phyloP scores from a whole-genome alignment of 768 basidiomycete genomes.

The Suillus bovinus region DNA sequence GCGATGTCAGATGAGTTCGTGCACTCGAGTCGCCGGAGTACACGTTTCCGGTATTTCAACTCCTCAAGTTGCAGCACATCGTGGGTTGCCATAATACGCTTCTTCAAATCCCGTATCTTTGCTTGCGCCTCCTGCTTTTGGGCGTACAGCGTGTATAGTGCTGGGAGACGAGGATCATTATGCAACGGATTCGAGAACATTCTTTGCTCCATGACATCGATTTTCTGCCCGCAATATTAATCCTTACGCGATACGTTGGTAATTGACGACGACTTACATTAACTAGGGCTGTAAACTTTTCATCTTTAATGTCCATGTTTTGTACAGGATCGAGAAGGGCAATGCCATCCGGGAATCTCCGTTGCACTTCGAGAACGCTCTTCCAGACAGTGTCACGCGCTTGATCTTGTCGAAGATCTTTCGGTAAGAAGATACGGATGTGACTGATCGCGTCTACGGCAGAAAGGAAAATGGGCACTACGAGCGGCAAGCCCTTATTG shows the following conservation, averaged over 20 bases:
- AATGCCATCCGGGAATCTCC: conserved; percentile 86
- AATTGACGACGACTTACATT: conserved; percentile 48
- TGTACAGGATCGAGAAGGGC: conserved; percentile 86
- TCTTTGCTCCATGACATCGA: conserved; percentile 83
- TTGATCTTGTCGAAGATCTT: conserved; percentile 77
- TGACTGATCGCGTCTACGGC: conserved; percentile 87
- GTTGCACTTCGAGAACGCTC: conserved; percentile 87
- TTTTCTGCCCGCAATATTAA: conserved; percentile 61
- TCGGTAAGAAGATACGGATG: conserved; percentile 84
- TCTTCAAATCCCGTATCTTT: conserved; percentile 75
- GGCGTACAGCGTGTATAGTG: conserved; percentile 78
- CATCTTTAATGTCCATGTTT: conserved; percentile 96
- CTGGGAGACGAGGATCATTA: conserved; percentile 73
- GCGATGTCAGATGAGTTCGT: conserved; percentile 89
- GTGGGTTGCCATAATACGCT: conserved; percentile 85
- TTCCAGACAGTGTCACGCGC: conserved; percentile 87
- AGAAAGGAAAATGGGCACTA: conserved; percentile 86
- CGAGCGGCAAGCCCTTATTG: conserved; percentile 78
- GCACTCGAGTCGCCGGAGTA: conserved; percentile 89
- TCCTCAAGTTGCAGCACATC: conserved; percentile 96
- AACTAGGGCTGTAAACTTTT: conserved; percentile 85
- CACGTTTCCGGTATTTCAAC: conserved; percentile 92
- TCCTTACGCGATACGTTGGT: neutral
- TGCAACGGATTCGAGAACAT: conserved; percentile 81
- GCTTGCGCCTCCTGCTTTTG: conserved; percentile 72